These are phyloP conservation scores for Candida ponderosae DNA, from an alignment of 805 yeast genomes.

Conservation along the genomic window DNA sequence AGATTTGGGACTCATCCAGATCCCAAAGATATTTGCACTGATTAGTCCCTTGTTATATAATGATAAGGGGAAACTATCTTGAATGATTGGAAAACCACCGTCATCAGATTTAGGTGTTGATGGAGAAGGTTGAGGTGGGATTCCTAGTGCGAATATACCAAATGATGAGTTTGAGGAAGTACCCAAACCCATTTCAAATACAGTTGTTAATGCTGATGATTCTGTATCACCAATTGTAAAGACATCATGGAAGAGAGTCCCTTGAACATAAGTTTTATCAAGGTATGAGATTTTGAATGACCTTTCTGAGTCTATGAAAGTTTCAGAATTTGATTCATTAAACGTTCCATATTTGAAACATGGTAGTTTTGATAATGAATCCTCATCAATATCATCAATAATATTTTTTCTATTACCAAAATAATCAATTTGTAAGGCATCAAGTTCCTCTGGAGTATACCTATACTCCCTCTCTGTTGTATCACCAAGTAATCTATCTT, in stretches of 20 bases:
- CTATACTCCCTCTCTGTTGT: not conserved
- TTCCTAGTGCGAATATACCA: constrained; percentile 39
- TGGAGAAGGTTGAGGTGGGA: constrained; percentile 8
- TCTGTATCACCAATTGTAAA: constrained; percentile 12
- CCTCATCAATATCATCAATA: no score
- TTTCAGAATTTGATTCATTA: constrained; percentile 17
- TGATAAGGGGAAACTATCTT: constrained; percentile 6
- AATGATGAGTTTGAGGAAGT: constrained; percentile 22
- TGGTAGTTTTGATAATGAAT: not conserved
- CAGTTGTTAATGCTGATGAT: constrained; percentile 25
- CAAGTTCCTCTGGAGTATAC: not conserved
- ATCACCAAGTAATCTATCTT: not conserved
- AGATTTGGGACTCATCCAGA: constrained; percentile 9
- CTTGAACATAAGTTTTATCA: constrained; percentile 40
- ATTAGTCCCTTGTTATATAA: constrained; percentile 3
- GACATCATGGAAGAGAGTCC: constrained; percentile 41
- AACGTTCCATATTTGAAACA: constrained; percentile 28
- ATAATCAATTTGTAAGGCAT: no score
- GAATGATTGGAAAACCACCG: not conserved
- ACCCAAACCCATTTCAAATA: constrained; percentile 26
- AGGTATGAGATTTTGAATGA: constrained; percentile 34
- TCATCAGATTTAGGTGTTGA: not conserved
- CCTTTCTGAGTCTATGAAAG: constrained; percentile 18
- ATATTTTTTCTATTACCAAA: no score
- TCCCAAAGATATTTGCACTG: constrained; percentile 10